Conservation (phyloP, 352 stramenopile species). For the Phytophthora aleatoria region DNA sequence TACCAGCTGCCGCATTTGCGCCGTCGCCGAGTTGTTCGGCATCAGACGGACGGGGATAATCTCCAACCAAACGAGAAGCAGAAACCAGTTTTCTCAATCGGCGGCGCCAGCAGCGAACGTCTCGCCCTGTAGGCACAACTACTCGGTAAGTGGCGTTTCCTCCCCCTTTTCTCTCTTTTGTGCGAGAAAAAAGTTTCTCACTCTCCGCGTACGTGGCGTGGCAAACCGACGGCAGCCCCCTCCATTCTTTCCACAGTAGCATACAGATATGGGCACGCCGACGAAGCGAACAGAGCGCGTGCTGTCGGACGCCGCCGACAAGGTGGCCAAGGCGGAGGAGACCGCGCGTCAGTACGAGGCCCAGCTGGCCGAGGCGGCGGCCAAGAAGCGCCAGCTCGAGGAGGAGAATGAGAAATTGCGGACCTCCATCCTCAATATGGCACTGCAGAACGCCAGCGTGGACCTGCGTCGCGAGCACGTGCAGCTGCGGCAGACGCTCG, state of each 20-base stretch:
- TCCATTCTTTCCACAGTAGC: conserved; percentile 3
- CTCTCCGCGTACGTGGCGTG: not conserved
- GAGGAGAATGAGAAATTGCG: conserved; percentile 85
- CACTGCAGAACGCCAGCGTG: conserved; percentile 75
- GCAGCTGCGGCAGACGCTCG: conserved; percentile 82
- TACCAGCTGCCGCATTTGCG: conserved; percentile 23
- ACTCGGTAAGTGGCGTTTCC: conserved; percentile 7
- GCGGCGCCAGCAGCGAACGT: conserved; percentile 10
- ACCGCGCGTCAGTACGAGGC: conserved; percentile 55
- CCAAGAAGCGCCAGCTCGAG: conserved; percentile 78
- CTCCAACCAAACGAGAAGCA: conserved; percentile 27
- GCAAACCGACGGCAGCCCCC: not conserved
- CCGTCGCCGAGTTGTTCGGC: conserved; percentile 37
- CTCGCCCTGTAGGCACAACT: conserved; percentile 2
- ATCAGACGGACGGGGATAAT: conserved; percentile 27
- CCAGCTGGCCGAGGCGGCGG: conserved; percentile 53
- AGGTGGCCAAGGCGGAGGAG: conserved; percentile 77
- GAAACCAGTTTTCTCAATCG: conserved; percentile 35
- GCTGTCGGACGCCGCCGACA: conserved; percentile 72
- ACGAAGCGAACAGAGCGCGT: conserved; percentile 61
- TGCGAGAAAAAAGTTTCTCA: not conserved
- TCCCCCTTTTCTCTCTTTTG: not conserved
- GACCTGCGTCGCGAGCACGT: conserved; percentile 83
- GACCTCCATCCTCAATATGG: conserved; percentile 75
- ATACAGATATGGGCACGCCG: conserved; percentile 52